phyloP scores from a whole-genome alignment of 1,284 basidiomycete genomes.

The Cerioporus squamosus region DNA sequence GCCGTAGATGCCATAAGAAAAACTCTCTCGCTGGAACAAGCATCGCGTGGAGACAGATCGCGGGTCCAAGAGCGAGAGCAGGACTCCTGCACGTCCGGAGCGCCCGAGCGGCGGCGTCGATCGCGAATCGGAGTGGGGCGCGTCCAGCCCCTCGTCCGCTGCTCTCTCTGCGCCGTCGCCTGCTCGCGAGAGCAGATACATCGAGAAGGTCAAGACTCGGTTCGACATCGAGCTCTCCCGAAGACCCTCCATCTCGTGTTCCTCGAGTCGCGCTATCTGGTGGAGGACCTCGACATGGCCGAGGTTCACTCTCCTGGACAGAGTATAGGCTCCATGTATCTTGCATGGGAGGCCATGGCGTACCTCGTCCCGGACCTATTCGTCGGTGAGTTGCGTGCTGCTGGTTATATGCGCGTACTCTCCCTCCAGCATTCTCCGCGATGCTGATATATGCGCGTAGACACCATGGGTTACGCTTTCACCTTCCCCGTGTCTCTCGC shows the following conservation, averaged over 20 bases:
- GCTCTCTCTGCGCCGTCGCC: no score
- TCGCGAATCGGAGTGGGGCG: no score
- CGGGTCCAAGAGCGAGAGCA: no score
- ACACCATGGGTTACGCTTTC: conserved; percentile 99
- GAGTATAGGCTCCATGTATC: conserved; percentile 83
- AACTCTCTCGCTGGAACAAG: no score
- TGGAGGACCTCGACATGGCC: conserved; percentile 89
- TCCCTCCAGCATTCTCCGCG: no score
- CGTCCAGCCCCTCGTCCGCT: no score
- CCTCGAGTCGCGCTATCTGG: conserved; percentile 68
- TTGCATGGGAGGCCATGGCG: conserved; percentile 83
- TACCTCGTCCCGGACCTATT: conserved; percentile 85
- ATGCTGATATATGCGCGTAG: conserved; percentile 44
- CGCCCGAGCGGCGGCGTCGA: no score
- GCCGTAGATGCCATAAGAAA: no score
- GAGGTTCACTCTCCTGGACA: conserved; percentile 90
- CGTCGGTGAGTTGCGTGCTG: conserved; percentile 61
- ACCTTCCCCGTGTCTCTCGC: conserved; percentile 75
- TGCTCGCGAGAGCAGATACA: no score
- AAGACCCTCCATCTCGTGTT: conserved; percentile 78
- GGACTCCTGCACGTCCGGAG: no score
- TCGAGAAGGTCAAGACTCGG: conserved; percentile 80
- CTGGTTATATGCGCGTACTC: no score
- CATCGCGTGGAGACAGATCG: no score
- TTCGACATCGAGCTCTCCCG: conserved; percentile 81